Percentiles rank a stretch among this genome's conserved stretches.
Conservation (phyloP, 2,329 filamentous ascomycete species). For the Plectosphaerella cucumerina region DNA sequence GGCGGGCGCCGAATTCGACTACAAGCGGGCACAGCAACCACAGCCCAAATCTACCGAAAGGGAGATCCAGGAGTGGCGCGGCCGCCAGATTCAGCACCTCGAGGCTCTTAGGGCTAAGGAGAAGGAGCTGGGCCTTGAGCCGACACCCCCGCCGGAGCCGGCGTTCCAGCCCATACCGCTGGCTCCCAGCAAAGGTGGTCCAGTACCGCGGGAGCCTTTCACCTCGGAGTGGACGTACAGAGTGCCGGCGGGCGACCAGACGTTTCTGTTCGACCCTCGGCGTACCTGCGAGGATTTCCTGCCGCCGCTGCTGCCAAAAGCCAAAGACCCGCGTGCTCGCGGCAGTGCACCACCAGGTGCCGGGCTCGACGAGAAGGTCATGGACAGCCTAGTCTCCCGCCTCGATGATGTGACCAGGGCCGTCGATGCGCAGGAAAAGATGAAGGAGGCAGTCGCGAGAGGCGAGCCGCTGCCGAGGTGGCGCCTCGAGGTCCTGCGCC, state of each 20-base stretch:
- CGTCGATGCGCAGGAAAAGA: too few species aligned
- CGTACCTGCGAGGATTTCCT: constrained; percentile 11
- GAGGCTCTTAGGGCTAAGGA: neutral
- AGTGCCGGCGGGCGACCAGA: neutral
- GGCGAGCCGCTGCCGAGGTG: too few species aligned
- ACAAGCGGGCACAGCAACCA: neutral
- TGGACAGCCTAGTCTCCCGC: too few species aligned
- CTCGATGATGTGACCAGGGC: too few species aligned
- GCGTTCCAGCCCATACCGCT: neutral
- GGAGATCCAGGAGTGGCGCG: neutral
- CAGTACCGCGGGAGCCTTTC: constrained; percentile 9
- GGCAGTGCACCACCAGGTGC: too few species aligned
- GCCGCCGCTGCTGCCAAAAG: neutral
- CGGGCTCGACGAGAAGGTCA: too few species aligned
- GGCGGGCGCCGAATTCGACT: constrained; percentile 1
- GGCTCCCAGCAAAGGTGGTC: constrained; percentile 8
- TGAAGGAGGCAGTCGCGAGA: too few species aligned
- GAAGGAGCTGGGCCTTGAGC: neutral
- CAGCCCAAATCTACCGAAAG: neutral
- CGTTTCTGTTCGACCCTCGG: constrained; percentile 7
- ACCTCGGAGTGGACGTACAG: constrained; percentile 10
- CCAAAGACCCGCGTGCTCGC: too few species aligned
- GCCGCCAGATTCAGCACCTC: neutral
- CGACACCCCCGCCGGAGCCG: too few species aligned
- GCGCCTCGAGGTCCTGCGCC: too few species aligned